Evolutionary conservation across 805 yeast genomes (phyloP).

Genomic region (Schwanniomyces vanrijiae): DNA sequence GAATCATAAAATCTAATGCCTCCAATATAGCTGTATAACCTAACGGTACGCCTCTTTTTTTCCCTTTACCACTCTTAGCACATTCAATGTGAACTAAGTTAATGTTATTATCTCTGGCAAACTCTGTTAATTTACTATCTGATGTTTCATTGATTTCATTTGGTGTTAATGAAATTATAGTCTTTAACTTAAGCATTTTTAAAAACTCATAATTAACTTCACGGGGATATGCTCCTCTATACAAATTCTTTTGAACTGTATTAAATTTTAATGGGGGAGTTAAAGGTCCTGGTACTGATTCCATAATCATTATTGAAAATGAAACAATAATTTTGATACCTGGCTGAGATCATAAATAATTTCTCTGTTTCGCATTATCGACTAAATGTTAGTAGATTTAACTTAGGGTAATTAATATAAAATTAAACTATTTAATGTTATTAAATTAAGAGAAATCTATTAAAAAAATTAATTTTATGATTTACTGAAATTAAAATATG

Average conservation of each 20-base stretch:
- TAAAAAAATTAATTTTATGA: background rate
- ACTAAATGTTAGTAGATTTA: background rate
- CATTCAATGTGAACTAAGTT: conserved; percentile 65
- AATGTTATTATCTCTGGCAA: conserved; percentile 57
- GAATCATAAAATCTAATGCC: conserved; percentile 62
- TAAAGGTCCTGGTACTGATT: conserved; percentile 21
- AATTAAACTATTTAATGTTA: background rate
- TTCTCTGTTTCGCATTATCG: background rate
- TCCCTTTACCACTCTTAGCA: conserved; percentile 68
- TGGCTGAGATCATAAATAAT: background rate
- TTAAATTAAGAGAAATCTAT: background rate
- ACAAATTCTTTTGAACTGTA: conserved; percentile 65
- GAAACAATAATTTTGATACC: too few relatives aligned
- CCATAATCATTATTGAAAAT: background rate
- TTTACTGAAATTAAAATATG: background rate
- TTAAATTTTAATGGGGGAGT: conserved; percentile 83
- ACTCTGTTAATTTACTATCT: conserved; percentile 52
- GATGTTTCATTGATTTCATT: conserved; percentile 58
- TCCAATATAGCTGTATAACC: conserved; percentile 60
- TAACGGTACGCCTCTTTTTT: conserved; percentile 81
- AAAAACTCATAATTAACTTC: conserved; percentile 70
- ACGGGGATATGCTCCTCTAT: conserved; percentile 87
- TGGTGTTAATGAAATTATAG: conserved; percentile 80
- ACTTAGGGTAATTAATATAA: background rate
- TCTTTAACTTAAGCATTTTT: conserved; percentile 60